A percentile compares a stretch with the other conserved stretches of the same genome.
These are phyloP conservation scores for Ilyonectria mors-panacis DNA, from an alignment of 2,329 filamentous ascomycete genomes.

Conservation along the genomic window DNA sequence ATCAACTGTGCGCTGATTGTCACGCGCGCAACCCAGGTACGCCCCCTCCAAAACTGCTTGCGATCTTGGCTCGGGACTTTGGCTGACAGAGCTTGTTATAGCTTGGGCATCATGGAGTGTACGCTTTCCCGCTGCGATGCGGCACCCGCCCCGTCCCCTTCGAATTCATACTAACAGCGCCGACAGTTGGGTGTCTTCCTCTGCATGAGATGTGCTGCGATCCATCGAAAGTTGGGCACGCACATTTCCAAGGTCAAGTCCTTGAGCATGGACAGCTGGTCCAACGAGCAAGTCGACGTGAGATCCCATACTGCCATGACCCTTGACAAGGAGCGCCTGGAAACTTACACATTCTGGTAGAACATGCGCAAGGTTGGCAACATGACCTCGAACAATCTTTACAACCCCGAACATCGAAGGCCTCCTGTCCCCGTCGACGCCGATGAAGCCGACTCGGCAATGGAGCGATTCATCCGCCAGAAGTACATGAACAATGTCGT, in stretches of 20 bases:
- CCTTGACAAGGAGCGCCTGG: neutral
- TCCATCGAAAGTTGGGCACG: slow-evolving; percentile 96
- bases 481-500: slow-evolving; percentile 82
- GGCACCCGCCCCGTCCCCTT: slow-evolving; percentile 6
- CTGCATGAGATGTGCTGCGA: slow-evolving; percentile 95
- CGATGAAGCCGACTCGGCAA: slow-evolving; percentile 92
- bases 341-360: slow-evolving; percentile 61
- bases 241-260: slow-evolving; percentile 99
- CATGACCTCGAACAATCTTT: slow-evolving; percentile 85
- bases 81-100: slow-evolving; percentile 58
- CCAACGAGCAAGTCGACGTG: slow-evolving; percentile 95
- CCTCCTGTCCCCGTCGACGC: slow-evolving; percentile 89
- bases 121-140: slow-evolving; percentile 57
- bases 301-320: slow-evolving; percentile 49
- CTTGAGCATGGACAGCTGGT: slow-evolving; percentile 98
- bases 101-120: slow-evolving; percentile 98
- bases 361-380: slow-evolving; percentile 97
- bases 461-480: slow-evolving; percentile 95
- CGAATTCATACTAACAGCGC: slow-evolving; percentile 38
- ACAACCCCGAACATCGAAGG: slow-evolving; percentile 87
- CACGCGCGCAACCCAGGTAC: slow-evolving; percentile 90
- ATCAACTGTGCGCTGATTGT: slow-evolving; percentile 96
- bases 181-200: slow-evolving; percentile 90
- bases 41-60: slow-evolving; percentile 10
- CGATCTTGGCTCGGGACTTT: slow-evolving; percentile 18